A percentile compares a stretch with the other conserved stretches of the same genome.
These are phyloP conservation scores for Rutstroemia sp. DNA, from an alignment of 2,329 filamentous ascomycete genomes.

Conservation along the genomic window DNA sequence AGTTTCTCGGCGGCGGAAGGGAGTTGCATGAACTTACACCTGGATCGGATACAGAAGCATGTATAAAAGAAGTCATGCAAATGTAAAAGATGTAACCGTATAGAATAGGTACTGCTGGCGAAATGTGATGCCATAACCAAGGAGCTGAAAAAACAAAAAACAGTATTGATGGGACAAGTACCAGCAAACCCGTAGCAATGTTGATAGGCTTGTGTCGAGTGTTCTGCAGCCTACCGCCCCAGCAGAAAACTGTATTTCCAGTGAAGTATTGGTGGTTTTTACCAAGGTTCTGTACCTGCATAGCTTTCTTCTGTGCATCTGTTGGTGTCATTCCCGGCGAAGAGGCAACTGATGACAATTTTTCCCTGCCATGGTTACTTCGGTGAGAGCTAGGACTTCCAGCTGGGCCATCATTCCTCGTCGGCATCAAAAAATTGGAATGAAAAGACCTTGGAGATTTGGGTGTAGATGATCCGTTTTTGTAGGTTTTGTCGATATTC, in stretches of 20 bases:
- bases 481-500: conserved; percentile 54
- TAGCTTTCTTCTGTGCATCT: conserved; percentile 32
- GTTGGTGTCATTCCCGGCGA: conserved; percentile 56
- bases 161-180: conserved; percentile 70
- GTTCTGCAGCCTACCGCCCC: conserved; percentile 82
- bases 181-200: conserved; percentile 71
- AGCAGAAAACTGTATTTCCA: conserved; percentile 86
- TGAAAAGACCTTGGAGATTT: conserved; percentile 72
- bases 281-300: conserved; percentile 39
- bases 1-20: conserved; percentile 10
- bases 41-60: conserved; percentile 86
- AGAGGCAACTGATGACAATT: conserved; percentile 73
- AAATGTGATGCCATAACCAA: conserved; percentile 80
- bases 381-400: conserved; percentile 44
- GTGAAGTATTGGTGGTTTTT: conserved; percentile 89
- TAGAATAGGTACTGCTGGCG: conserved; percentile 78
- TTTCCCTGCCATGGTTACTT: conserved; percentile 64
- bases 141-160: conserved; percentile 79
- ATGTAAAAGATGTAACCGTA: conserved; percentile 91
- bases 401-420: conserved; percentile 43
- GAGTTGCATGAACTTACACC: conserved; percentile 56
- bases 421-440: conserved; percentile 63
- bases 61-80: conserved; percentile 86
- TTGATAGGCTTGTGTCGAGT: conserved; percentile 83
- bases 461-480: conserved; percentile 42